phyloP scores from a whole-genome alignment of 306 rosid genomes.

The Castanea mollissima region DNA sequence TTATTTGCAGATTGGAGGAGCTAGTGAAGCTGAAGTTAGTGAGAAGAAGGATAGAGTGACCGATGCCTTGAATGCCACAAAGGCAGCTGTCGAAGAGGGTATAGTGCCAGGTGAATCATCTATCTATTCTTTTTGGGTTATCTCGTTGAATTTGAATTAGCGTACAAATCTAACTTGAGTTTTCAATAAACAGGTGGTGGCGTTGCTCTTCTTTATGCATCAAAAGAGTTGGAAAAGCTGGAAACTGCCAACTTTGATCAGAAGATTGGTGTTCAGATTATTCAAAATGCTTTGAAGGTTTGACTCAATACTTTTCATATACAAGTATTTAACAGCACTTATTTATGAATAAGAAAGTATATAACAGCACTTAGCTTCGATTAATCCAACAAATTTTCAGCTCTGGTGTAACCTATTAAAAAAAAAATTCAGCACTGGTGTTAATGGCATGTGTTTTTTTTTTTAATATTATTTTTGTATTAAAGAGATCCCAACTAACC shows the following conservation, averaged over 20 bases:
- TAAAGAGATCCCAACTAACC: background rate
- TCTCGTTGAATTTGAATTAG: background rate
- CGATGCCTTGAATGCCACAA: slow-evolving; percentile 94
- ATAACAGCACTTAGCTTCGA: background rate
- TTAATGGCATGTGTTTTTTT: background rate
- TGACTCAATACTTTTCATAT: background rate
- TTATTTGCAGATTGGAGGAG: slow-evolving; percentile 82
- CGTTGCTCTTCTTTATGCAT: slow-evolving; percentile 93
- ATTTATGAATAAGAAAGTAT: too few relatives aligned
- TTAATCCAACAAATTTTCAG: background rate
- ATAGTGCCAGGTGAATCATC: slow-evolving; percentile 62
- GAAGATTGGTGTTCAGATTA: slow-evolving; percentile 92
- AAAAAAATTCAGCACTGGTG: too few relatives aligned
- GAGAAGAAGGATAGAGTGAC: slow-evolving; percentile 98
- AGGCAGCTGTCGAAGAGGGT: slow-evolving; percentile 98
- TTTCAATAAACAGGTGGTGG: slow-evolving; percentile 64
- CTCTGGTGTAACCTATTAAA: too few relatives aligned
- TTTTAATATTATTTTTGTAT: too few relatives aligned
- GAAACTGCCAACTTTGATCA: slow-evolving; percentile 88
- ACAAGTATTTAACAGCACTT: background rate
- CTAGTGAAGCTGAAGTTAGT: slow-evolving; percentile 92
- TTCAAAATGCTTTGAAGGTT: slow-evolving; percentile 91
- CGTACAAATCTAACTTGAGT: background rate
- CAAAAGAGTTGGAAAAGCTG: slow-evolving; percentile 80
- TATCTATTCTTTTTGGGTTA: background rate